Base-by-base conservation (phyloP, 2,329 filamentous ascomycete genomes). In the Stachybotrys elegans region DNA sequence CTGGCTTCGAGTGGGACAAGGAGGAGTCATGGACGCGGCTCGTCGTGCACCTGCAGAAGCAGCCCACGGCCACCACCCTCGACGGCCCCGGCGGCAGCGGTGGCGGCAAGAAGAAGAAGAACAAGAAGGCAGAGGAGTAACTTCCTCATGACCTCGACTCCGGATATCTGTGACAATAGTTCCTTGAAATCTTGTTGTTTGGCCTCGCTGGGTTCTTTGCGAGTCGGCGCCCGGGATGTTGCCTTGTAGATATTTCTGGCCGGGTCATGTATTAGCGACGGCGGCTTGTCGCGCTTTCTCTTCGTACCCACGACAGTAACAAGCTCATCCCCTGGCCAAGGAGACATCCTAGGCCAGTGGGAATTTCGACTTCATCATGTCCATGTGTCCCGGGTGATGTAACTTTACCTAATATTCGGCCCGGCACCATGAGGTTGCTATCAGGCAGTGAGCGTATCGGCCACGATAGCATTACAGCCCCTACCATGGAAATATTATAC, bases 1-100 rank as follows among this genome's bases (percentile, higher is more conserved):
- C 84, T 59, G 92, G 92, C 54, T 96, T 97, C 72, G 90, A 95
- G 76, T 96, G 91, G 91, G 87, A 95, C 70, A 88, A 86, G 65
- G 86, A 95, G 56, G 88, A 95, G 69, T 89, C 83, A 62, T 95
- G 89, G 83, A 92, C 88, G 43, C 80, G 82, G 52, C 78, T 97
- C 60, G 75, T 94, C 58, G 90, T 96, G 38, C 90, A 93, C 69
- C 86, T 92, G 63, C 84, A 84, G 66, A 84, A 83, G 67, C 78
- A 85, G 56, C 81, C 80, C 48, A 76, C 77, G 19, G 69, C 69
- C 40, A 67, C 74, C 48, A 65, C 67, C 48, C 60, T 67, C 50
- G 65, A 59, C 46, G 59, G 63, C 36, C 60, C 63, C 49, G 60
- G 66, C 51, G 75, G 77, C 62, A 76, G 76, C 59, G 81, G 81